phyloP scores from a whole-genome alignment of 441 rosid species.

The Metrosideros polymorpha region DNA sequence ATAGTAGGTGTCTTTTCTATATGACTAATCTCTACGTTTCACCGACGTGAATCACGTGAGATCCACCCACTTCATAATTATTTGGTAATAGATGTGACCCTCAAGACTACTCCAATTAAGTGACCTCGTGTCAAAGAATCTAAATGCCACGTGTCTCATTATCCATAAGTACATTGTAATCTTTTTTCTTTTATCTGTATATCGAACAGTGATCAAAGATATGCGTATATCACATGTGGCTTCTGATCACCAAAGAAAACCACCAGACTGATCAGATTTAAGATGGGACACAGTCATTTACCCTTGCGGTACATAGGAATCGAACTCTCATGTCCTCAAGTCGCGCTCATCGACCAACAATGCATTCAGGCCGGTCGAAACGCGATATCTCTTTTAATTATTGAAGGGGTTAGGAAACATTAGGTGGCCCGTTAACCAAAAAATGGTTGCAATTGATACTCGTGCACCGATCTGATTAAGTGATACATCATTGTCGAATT shows the following conservation, averaged over 20 bases:
- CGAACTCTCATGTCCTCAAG: neutral
- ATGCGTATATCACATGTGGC: neutral
- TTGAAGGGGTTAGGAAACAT: neutral
- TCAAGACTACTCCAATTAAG: neutral
- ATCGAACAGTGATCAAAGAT: neutral
- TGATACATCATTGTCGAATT: neutral
- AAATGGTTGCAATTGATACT: neutral
- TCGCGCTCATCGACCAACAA: neutral
- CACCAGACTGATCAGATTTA: neutral
- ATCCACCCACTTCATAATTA: neutral
- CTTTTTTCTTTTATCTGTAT: neutral
- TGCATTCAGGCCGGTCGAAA: neutral
- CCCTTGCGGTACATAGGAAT: too few relatives aligned
- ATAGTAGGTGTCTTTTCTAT: neutral
- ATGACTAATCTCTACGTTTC: neutral
- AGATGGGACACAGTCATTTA: neutral
- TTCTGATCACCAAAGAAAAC: neutral
- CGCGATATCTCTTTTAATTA: neutral
- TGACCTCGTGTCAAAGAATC: neutral
- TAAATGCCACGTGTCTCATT: rapidly evolving
- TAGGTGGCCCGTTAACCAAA: neutral
- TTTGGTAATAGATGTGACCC: neutral
- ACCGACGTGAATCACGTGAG: neutral
- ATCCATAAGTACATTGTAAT: neutral
- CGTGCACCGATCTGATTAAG: neutral